Base-by-base conservation (phyloP, 768 basidiomycete species). In the Mycena epipterygia region DNA sequence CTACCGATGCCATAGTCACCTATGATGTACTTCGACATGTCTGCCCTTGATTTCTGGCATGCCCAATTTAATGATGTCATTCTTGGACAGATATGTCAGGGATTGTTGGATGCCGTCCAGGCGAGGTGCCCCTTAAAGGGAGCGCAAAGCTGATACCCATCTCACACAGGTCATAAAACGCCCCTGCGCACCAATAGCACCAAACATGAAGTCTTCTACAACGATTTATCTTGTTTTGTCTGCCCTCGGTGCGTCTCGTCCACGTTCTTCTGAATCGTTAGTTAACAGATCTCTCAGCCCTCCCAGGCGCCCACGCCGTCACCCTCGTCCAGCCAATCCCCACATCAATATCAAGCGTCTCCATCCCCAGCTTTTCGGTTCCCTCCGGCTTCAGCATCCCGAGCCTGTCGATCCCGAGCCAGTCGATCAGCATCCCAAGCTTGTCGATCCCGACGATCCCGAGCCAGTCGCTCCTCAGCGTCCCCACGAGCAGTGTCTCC, bases 271-370 rank as follows among this genome's bases (percentile, higher is more conserved):
- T 35, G 41, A 55, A 42, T 64, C 14, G 21, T 57, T 30, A 30
- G 25, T 29, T 57, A 33, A 57, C 55, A 27, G 55, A 19, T 33
- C 44, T 21, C 53, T 19, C 41, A 58, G 56, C 55, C 19, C 30
- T 58, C 25, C 33, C 37, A 46, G 53, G 64, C n/a, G 64, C 19
- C 42, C 21, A 44, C 44, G 64, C 30, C 12, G 64, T 66, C n/a
- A 66, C 55, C 21, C 64, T 66, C 64, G 64, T 66, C 56, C 32
- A 7, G 30, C 64, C 64, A 37, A 12, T 25, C 46, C 55, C 64
- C 55, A 66, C 64, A 21, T 46, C 53, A 27, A 21, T 41, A 42
- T 55, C 44, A 48, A 0, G 13, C 21, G 25, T 42, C 35, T 23
- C 64, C 39, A 58, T 41, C 57, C 27, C 37, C 39, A 65, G 64